Conservation (phyloP, 139 green algal species). For the Axilococcus clingmanii region DNA sequence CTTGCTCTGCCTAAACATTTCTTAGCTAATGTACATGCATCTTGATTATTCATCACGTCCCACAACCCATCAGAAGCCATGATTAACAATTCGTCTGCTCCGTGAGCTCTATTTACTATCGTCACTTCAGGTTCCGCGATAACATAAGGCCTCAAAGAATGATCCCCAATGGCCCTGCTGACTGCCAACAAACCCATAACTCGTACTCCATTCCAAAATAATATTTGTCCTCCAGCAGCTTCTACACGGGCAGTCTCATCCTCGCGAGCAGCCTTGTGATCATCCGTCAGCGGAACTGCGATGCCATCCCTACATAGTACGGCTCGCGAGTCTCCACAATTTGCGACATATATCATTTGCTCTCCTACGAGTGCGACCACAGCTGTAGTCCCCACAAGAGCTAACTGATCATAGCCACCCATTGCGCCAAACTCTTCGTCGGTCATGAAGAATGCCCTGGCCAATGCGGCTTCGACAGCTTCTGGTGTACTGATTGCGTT, state of each 20-base stretch:
- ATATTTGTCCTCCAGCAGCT: conserved; percentile 55
- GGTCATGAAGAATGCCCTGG: conserved; percentile 38
- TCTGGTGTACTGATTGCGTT: conserved; percentile 12
- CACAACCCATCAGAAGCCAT: conserved; percentile 65
- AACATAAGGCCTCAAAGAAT: conserved; percentile 47
- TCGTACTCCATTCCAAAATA: conserved; percentile 65
- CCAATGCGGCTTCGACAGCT: conserved; percentile 34
- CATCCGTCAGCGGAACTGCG: conserved; percentile 51
- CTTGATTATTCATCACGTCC: conserved; percentile 66
- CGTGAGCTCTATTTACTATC: conserved; percentile 29
- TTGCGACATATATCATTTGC: conserved; percentile 63
- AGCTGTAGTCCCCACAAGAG: conserved; percentile 71
- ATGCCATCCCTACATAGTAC: conserved; percentile 52
- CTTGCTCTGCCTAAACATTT: conserved; percentile 35
- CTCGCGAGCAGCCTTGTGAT: conserved; percentile 63
- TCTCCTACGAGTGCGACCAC: conserved; percentile 63
- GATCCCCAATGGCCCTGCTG: conserved; percentile 60
- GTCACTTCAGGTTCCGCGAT: conserved; percentile 59
- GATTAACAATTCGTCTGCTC: conserved; percentile 56
- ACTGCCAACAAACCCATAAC: conserved; percentile 69
- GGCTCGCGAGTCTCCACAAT: conserved; percentile 72
- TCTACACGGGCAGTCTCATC: conserved; percentile 64
- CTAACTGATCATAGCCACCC: conserved; percentile 25
- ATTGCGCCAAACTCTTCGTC: conserved; percentile 42
- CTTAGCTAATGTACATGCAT: conserved; percentile 54